Percentiles rank a stretch among this genome's conserved stretches.
phyloP scores from a whole-genome alignment of 1,284 basidiomycete species.

The Boletellus deceptivus region DNA sequence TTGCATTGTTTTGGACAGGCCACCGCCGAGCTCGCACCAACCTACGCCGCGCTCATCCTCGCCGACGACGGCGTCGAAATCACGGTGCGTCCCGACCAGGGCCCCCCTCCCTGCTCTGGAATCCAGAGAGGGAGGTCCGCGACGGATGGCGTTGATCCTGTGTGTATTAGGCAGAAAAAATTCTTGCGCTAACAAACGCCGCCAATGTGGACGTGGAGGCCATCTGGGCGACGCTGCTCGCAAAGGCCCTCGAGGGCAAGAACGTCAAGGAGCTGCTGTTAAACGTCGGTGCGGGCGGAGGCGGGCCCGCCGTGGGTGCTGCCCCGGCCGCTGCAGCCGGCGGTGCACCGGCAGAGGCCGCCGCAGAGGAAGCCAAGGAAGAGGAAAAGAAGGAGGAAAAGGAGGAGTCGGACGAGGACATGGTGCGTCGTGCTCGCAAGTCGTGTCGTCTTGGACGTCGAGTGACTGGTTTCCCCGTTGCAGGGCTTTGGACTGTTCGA shows the following conservation, averaged over 20 bases:
- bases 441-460: too few species aligned
- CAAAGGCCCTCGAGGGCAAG: slow-evolving; percentile 98
- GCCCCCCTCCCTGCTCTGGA: too few species aligned
- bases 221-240: slow-evolving; percentile 96
- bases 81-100: slow-evolving; percentile 91
- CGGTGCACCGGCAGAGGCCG: slow-evolving; percentile 60
- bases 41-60: slow-evolving; percentile 94
- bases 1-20: slow-evolving; percentile 38
- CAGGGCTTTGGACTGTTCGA: slow-evolving; percentile 81
- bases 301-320: slow-evolving; percentile 67
- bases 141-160: too few species aligned
- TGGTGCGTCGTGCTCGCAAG: slow-evolving; percentile 51
- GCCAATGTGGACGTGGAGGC: slow-evolving; percentile 89
- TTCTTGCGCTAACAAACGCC: slow-evolving; percentile 77
- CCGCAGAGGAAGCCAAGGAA: slow-evolving; percentile 61
- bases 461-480: background rate
- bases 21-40: slow-evolving; percentile 75
- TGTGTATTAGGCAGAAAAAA: slow-evolving; percentile 79
- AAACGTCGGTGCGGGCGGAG: slow-evolving; percentile 86
- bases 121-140: too few species aligned
- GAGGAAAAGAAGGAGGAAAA: slow-evolving; percentile 86
- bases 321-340: slow-evolving; percentile 52
- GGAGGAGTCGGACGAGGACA: slow-evolving; percentile 90
- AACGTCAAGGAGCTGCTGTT: slow-evolving; percentile 94
- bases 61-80: slow-evolving; percentile 97